Percentiles rank a stretch among this genome's conserved stretches.
Conservation (phyloP, 225 moss, liverwort and hornwort genomes). For the Physcomitrellopsis africana region DNA sequence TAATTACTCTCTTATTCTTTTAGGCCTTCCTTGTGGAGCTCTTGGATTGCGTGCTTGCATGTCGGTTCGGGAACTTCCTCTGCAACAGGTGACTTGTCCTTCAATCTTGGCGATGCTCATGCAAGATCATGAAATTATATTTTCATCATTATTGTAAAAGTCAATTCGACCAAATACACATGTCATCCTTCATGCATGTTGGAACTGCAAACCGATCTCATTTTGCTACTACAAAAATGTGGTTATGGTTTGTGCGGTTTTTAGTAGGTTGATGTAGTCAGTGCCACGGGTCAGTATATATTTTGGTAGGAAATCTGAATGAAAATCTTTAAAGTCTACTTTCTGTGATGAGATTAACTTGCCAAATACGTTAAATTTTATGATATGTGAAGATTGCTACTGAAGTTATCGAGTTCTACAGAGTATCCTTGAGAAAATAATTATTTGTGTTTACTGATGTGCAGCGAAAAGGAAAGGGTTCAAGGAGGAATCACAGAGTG, state of each 20-base stretch:
- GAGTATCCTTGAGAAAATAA: conserved; percentile 9
- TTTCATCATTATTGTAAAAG: conserved; percentile 6
- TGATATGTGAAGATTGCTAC: background rate
- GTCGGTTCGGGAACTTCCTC: conserved; percentile 92
- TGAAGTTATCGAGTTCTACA: background rate
- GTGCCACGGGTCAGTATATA: background rate
- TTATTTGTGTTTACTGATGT: conserved; percentile 30
- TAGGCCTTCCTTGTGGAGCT: conserved; percentile 92
- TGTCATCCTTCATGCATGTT: conserved; percentile 11
- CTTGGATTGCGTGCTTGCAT: conserved; percentile 84
- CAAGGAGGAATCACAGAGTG: conserved; percentile 69
- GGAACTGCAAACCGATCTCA: background rate
- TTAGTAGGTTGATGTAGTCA: background rate
- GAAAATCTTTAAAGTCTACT: too few species aligned
- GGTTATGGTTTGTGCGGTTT: too few species aligned
- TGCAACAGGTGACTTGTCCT: conserved; percentile 79
- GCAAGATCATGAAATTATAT: background rate
- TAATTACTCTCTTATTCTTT: conserved; percentile 11
- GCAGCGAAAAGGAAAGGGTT: conserved; percentile 92
- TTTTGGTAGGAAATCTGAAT: too few species aligned
- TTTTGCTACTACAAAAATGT: too few species aligned
- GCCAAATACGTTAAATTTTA: too few species aligned
- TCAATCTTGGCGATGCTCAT: conserved; percentile 5
- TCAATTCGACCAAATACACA: background rate
- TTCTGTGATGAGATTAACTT: too few species aligned